phyloP scores from a whole-genome alignment of 2,329 filamentous ascomycete species.

The Apiospora arundinis region DNA sequence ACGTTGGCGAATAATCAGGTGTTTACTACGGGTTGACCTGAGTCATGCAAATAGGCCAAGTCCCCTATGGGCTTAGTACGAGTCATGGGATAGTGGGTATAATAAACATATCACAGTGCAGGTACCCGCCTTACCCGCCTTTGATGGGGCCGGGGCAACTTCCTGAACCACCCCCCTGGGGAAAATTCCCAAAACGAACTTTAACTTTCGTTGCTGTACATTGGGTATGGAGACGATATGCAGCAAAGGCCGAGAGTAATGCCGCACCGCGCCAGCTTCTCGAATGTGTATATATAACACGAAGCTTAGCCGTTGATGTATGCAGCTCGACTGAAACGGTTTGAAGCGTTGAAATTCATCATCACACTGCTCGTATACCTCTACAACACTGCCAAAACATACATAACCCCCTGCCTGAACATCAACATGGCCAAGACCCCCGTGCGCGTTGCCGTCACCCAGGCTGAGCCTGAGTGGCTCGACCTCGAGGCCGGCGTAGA shows the following conservation, averaged over 20 bases:
- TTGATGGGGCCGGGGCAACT: no score
- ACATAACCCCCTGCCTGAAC: no score
- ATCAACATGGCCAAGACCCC: background rate
- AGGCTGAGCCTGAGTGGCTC: conserved; percentile 61
- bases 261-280: background rate
- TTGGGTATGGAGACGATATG: background rate
- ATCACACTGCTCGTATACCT: background rate
- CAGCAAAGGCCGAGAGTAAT: background rate
- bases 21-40: background rate
- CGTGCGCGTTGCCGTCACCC: conserved; percentile 51
- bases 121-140: no score
- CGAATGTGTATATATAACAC: conserved; percentile 1
- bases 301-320: background rate
- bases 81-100: background rate
- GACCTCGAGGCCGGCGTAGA: conserved; percentile 53
- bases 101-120: no score
- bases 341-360: background rate
- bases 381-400: background rate
- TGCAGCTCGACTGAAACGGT: background rate
- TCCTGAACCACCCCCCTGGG: background rate
- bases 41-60: background rate
- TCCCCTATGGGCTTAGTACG: background rate
- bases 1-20: background rate
- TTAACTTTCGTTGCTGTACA: background rate
- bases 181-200: background rate